Conservation (phyloP, 805 yeast genomes). For the Kodamaea neixiangensis region DNA sequence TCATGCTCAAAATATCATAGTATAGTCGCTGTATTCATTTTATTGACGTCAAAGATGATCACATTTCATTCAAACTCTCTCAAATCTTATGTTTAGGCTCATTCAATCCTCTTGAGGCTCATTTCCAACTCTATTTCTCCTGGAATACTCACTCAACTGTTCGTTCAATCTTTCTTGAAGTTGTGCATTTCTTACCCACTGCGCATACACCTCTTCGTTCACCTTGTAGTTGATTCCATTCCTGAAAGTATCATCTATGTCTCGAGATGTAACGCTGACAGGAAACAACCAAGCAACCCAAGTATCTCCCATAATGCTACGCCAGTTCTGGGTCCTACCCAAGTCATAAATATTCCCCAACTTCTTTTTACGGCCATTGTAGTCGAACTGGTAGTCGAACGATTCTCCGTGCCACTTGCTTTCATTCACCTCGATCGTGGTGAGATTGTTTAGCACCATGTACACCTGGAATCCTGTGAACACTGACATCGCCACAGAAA, state of each 20-base stretch:
- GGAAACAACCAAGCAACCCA: conserved; percentile 78
- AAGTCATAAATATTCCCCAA: conserved; percentile 75
- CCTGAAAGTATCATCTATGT: conserved; percentile 20
- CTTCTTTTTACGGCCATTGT: conserved; percentile 40
- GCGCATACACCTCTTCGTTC: conserved; percentile 43
- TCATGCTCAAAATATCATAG: too few relatives aligned
- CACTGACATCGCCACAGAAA: conserved; percentile 41
- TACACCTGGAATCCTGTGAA: conserved; percentile 62
- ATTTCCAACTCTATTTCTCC: neutral
- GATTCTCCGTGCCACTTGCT: conserved; percentile 42
- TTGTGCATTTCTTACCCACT: conserved; percentile 40
- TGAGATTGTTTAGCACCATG: conserved; percentile 61
- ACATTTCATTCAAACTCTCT: too few relatives aligned
- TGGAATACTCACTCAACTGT: conserved; percentile 31
- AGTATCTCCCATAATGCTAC: conserved; percentile 67
- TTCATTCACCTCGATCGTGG: conserved; percentile 81
- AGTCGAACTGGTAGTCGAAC: conserved; percentile 38
- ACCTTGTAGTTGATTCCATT: conserved; percentile 57
- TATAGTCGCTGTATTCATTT: too few relatives aligned
- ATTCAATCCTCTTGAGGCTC: neutral
- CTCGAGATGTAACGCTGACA: conserved; percentile 20
- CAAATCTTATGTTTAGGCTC: too few relatives aligned
- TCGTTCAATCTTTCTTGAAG: conserved; percentile 48
- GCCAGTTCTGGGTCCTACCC: conserved; percentile 66
- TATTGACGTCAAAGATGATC: too few relatives aligned